phyloP scores from a whole-genome alignment of 2,329 filamentous ascomycete species.

The Elsinoe perseae region DNA sequence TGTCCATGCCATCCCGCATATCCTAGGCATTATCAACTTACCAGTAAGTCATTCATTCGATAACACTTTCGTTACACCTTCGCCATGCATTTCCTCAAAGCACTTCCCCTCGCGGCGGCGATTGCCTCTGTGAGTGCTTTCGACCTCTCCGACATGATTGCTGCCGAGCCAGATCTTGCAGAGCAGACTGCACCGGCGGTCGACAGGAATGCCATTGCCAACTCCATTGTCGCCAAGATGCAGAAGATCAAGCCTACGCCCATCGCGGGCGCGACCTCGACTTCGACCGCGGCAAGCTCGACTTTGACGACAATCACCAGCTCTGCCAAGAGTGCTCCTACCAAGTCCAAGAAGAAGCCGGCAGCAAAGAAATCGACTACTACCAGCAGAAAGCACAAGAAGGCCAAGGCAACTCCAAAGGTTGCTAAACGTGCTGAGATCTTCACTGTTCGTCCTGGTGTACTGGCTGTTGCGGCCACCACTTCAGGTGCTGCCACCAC shows the following conservation, averaged over 20 bases:
- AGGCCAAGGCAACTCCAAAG: background rate
- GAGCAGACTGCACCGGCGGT: background rate
- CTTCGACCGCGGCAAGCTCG: background rate
- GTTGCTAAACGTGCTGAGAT: background rate
- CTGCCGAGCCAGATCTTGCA: slow-evolving; percentile 13
- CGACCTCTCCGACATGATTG: slow-evolving; percentile 20
- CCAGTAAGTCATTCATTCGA: background rate
- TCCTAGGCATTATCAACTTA: background rate
- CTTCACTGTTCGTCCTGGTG: background rate
- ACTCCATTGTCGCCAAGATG: slow-evolving; percentile 1
- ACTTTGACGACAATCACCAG: background rate
- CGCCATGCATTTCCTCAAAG: background rate
- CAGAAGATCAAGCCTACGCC: slow-evolving; percentile 5
- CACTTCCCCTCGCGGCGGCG: background rate
- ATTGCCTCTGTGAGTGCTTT: slow-evolving; percentile 17
- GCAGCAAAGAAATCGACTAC: background rate
- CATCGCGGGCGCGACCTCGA: background rate
- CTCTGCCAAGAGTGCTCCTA: background rate
- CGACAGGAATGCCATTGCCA: background rate
- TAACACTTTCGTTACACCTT: background rate
- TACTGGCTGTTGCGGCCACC: background rate
- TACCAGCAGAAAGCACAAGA: background rate
- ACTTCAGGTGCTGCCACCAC: background rate
- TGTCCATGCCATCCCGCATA: background rate
- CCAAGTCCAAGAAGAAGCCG: background rate